Evolutionary conservation across 2,329 filamentous ascomycete species (phyloP), one percentile per base, ranked within the genome.

Genomic region (Cryphonectria radicalis): DNA sequence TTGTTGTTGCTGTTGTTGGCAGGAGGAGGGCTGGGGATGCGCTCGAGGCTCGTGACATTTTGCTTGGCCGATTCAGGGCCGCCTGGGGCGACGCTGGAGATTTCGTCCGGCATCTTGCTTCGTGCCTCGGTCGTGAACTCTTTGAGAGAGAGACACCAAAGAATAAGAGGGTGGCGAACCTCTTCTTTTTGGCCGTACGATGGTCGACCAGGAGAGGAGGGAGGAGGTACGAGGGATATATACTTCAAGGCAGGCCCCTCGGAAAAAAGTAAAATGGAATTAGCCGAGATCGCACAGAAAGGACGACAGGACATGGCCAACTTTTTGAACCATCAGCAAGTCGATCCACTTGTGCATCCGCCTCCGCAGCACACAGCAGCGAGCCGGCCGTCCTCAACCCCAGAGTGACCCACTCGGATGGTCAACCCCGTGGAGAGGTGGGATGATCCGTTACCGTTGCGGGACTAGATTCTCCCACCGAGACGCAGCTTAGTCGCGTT

Each of bases 81-180:
- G 50, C 43, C n/a, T 4, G 66, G 28, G 8, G 60, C 68, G 64
- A 62, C 55, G 37, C 46, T 68, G 50, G 72, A 72, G n/a, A 72
- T 72, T 14, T 73, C 63, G 68, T 73, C 72, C 37, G 68, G 55
- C 72, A 73, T 73, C 6, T 60, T 73, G 55, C 42, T 43, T 40
- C 14, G 17, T 62, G 59, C 37, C 53, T 43, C 68, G 28, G 43
- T 63, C 35, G 60, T 22, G 60, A 6, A 35, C 53, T 32, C 59
- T 46, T 43, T 65, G 13, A 11, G 22, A 43, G 14, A 35, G 17
- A 50, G 46, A 50, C 19, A 10, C 19, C 19, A 50, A 7, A 50
- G 7, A n/a, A 8, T n/a, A 6, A 50, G 43, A 22, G 43, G 43
- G 43, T 1, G 19, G 19, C 17, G 17, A 17, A 7, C 22, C 14